Conservation (phyloP, 2,329 filamentous ascomycete species). For the Ambrosiella xylebori region DNA sequence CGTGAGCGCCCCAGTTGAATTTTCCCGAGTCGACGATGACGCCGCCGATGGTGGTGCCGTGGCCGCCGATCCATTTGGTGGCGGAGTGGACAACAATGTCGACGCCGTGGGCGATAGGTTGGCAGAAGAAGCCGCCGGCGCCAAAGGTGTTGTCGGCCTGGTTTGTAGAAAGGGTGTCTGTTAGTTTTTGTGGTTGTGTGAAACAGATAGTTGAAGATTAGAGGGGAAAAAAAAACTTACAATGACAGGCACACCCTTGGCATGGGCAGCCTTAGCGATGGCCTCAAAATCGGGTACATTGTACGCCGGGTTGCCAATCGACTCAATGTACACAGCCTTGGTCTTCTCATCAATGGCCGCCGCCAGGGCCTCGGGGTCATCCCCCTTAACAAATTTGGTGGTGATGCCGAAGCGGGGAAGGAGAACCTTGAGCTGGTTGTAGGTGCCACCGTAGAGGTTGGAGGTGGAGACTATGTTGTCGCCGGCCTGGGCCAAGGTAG, state of each 20-base stretch:
- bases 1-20: constrained; percentile 84
- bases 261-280: constrained; percentile 63
- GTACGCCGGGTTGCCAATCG: constrained; percentile 84
- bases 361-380: constrained; percentile 61
- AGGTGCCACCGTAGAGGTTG: constrained; percentile 87
- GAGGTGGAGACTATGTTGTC: constrained; percentile 88
- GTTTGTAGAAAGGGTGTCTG: neutral
- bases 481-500: constrained; percentile 66
- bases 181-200: neutral
- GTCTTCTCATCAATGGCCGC: constrained; percentile 80
- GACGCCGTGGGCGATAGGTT: constrained; percentile 76
- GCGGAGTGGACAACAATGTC: constrained; percentile 91
- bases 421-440: constrained; percentile 92
- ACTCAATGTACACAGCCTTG: constrained; percentile 83
- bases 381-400: constrained; percentile 75
- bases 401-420: constrained; percentile 72
- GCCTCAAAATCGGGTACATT: constrained; percentile 84
- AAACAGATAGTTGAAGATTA: neutral
- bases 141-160: constrained; percentile 90
- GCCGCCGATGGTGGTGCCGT: constrained; percentile 81
- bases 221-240: constrained; percentile 22
- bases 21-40: constrained; percentile 76
- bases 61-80: constrained; percentile 93
- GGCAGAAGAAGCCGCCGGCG: constrained; percentile 73
- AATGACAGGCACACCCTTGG: constrained; percentile 47